Conservation (phyloP, 2,329 filamentous ascomycete species). For the Talaromyces sp. region DNA sequence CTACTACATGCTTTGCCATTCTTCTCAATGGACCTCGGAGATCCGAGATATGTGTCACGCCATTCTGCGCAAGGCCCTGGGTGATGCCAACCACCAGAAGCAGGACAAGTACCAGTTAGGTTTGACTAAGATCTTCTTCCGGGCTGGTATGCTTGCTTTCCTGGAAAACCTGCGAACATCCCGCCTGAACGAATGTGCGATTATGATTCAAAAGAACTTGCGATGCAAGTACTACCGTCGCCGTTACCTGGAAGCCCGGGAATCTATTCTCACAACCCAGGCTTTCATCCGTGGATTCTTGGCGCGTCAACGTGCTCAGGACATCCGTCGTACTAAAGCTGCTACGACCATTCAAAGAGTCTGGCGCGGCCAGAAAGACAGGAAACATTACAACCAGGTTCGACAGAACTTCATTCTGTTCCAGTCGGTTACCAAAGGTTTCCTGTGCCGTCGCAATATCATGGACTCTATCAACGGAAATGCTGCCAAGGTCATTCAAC, state of each 20-base stretch:
- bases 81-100: constrained; percentile 71
- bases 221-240: constrained; percentile 93
- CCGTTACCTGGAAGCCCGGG: constrained; percentile 83
- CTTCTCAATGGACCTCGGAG: constrained; percentile 86
- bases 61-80: constrained; percentile 86
- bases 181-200: constrained; percentile 87
- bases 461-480: constrained; percentile 93
- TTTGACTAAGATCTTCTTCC: constrained; percentile 98
- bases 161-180: constrained; percentile 90
- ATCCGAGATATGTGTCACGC: constrained; percentile 92
- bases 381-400: constrained; percentile 76
- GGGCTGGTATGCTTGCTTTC: constrained; percentile 97
- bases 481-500: constrained; percentile 86
- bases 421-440: constrained; percentile 89
- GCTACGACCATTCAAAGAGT: constrained; percentile 94
- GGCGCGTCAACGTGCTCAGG: constrained; percentile 75
- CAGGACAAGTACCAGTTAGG: constrained; percentile 96
- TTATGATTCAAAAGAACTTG: constrained; percentile 98
- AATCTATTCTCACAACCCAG: constrained; percentile 79
- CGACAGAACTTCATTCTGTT: constrained; percentile 83
- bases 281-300: constrained; percentile 75
- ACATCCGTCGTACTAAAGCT: constrained; percentile 79
- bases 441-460: constrained; percentile 84
- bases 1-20: constrained; percentile 97
- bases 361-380: constrained; percentile 90